phyloP scores from a whole-genome alignment of 257 asterid species.

The Primulina tabacum region DNA sequence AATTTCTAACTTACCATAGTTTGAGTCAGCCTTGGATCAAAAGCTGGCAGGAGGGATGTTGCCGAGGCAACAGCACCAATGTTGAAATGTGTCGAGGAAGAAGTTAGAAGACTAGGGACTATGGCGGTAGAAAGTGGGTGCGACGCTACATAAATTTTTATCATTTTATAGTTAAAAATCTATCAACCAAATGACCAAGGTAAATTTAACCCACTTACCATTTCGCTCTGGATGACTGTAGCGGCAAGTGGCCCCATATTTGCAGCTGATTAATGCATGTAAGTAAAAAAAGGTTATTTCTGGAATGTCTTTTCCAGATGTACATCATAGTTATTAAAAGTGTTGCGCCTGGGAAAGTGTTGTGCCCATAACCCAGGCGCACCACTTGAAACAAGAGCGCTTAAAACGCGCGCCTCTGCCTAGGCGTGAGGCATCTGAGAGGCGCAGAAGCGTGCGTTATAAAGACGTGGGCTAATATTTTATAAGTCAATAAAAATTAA shows the following conservation, averaged over 20 bases:
- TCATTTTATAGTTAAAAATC: constrained; percentile 19
- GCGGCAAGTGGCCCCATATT: constrained; percentile 90
- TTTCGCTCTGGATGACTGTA: constrained; percentile 92
- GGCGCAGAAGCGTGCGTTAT: too few species aligned
- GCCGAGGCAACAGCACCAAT: constrained; percentile 62
- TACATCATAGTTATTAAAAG: neutral
- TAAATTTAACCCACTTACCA: constrained; percentile 37
- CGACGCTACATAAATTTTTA: constrained; percentile 29
- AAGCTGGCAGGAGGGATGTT: constrained; percentile 64
- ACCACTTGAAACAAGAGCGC: too few species aligned
- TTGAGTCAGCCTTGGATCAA: constrained; percentile 67
- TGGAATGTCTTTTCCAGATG: constrained; percentile 7
- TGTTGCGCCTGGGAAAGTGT: too few species aligned
- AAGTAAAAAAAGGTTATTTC: constrained; percentile 25
- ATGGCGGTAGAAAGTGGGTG: constrained; percentile 55
- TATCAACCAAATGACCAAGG: constrained; percentile 10
- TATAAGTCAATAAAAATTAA: too few species aligned
- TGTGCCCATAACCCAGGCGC: too few species aligned
- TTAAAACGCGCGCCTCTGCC: too few species aligned
- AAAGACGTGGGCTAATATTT: too few species aligned
- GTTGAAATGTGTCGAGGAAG: constrained; percentile 71
- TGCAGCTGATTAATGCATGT: constrained; percentile 64
- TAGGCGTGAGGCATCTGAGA: too few species aligned
- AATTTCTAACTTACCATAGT: constrained; percentile 56
- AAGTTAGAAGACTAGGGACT: constrained; percentile 50